Evolutionary conservation across 83 land plant genomes (phyloP).

Genomic region (Diphasiastrum complanatum): DNA sequence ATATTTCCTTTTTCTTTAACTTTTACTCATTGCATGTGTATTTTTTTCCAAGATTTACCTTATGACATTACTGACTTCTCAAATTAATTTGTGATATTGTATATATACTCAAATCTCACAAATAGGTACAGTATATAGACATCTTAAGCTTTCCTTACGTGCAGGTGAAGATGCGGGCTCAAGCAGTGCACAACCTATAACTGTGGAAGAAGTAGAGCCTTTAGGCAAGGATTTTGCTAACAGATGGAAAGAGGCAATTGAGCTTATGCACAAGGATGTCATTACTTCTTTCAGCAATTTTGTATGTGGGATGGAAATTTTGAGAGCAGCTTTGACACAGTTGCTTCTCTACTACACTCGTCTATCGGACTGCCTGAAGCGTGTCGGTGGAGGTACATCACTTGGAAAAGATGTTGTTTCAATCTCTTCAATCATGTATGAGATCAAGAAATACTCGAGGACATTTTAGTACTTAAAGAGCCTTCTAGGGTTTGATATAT

Average conservation of each 20-base stretch:
- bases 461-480: constrained; percentile 44
- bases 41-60: too few relatives aligned
- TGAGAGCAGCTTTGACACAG: constrained; percentile 90
- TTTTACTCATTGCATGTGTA: background rate
- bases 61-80: too few relatives aligned
- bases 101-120: too few relatives aligned
- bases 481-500: too few relatives aligned
- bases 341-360: constrained; percentile 92
- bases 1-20: too few relatives aligned
- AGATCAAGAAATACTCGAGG: constrained; percentile 91
- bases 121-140: too few relatives aligned
- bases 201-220: constrained; percentile 83
- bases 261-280: constrained; percentile 97
- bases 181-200: constrained; percentile 55
- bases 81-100: too few relatives aligned
- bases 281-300: constrained; percentile 99
- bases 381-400: constrained; percentile 60
- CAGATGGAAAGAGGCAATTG: constrained; percentile 92
- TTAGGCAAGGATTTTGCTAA: constrained; percentile 89
- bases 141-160: too few relatives aligned
- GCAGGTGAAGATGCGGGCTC: constrained; percentile 75
- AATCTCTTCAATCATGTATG: constrained; percentile 85
- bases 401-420: constrained; percentile 93
- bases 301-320: constrained; percentile 95
- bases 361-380: constrained; percentile 80